These are phyloP conservation scores for Lavandula angustifolia DNA, from an alignment of 257 asterid genomes.

Conservation along the genomic window DNA sequence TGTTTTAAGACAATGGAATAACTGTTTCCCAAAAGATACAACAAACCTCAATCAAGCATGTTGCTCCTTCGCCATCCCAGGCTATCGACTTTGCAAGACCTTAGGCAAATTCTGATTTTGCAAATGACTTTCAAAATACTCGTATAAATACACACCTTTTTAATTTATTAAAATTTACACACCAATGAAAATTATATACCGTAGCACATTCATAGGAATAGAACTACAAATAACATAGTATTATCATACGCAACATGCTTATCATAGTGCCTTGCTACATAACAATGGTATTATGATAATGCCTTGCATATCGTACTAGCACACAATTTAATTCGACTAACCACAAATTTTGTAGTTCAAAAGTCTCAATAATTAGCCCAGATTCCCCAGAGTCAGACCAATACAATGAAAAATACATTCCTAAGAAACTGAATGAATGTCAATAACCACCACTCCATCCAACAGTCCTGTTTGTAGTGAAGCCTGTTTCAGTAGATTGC, in stretches of 20 bases:
- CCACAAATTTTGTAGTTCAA: conserved; percentile 13
- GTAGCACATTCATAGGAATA: too few species aligned
- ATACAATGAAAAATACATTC: conserved; percentile 1
- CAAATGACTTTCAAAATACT: too few species aligned
- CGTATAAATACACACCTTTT: too few species aligned
- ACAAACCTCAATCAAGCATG: conserved; percentile 94
- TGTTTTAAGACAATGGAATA: background rate
- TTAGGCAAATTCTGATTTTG: too few species aligned
- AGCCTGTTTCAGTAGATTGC: conserved; percentile 51
- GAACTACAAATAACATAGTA: too few species aligned
- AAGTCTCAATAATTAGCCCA: conserved; percentile 6
- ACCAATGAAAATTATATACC: too few species aligned
- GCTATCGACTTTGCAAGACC: conserved; percentile 99
- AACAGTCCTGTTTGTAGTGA: conserved; percentile 72
- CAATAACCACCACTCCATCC: conserved; percentile 78
- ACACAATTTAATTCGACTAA: conserved; percentile 1
- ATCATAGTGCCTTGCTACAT: too few species aligned
- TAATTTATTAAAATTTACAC: too few species aligned
- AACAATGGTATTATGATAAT: background rate
- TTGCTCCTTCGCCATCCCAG: conserved; percentile 99
- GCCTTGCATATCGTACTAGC: conserved; percentile 2
- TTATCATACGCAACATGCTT: too few species aligned
- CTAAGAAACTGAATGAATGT: background rate
- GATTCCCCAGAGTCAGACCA: conserved; percentile 23
- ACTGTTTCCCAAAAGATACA: conserved; percentile 24